phyloP scores from a whole-genome alignment of 805 yeast species.

The Candida nitratophila region DNA sequence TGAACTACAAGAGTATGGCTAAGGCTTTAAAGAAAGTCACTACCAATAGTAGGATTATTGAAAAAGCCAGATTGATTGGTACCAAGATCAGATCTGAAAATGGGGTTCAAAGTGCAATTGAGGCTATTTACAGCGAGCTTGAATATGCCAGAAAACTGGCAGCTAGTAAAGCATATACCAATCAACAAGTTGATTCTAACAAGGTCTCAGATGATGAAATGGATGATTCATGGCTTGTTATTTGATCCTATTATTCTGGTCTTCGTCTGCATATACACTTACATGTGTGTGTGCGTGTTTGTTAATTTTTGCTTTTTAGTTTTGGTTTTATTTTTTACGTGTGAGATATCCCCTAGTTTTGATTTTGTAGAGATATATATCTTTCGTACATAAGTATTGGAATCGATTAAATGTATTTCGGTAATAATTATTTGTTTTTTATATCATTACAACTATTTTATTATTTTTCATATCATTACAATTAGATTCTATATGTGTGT shows the following conservation, averaged over 20 bases:
- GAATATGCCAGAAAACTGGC: constrained; percentile 66
- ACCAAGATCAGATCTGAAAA: constrained; percentile 60
- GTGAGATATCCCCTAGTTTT: too few species aligned
- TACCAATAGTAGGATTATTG: constrained; percentile 56
- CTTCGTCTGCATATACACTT: too few species aligned
- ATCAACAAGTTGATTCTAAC: neutral
- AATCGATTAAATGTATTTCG: too few species aligned
- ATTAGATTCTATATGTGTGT: too few species aligned
- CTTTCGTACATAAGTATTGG: too few species aligned
- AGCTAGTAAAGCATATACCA: constrained; percentile 28
- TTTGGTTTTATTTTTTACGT: neutral
- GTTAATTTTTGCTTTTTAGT: neutral
- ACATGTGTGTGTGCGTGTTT: neutral
- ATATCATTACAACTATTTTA: too few species aligned
- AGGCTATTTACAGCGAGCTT: constrained; percentile 68
- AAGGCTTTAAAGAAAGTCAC: constrained; percentile 67
- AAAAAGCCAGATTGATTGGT: constrained; percentile 60
- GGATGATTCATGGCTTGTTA: constrained; percentile 23
- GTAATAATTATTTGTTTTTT: too few species aligned
- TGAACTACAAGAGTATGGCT: constrained; percentile 56
- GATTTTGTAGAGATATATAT: too few species aligned
- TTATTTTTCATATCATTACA: too few species aligned
- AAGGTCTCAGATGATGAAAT: constrained; percentile 9
- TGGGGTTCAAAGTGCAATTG: constrained; percentile 76
- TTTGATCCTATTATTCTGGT: neutral